phyloP scores from a whole-genome alignment of 805 yeast genomes.

The Schwanniomyces polymorphus region DNA sequence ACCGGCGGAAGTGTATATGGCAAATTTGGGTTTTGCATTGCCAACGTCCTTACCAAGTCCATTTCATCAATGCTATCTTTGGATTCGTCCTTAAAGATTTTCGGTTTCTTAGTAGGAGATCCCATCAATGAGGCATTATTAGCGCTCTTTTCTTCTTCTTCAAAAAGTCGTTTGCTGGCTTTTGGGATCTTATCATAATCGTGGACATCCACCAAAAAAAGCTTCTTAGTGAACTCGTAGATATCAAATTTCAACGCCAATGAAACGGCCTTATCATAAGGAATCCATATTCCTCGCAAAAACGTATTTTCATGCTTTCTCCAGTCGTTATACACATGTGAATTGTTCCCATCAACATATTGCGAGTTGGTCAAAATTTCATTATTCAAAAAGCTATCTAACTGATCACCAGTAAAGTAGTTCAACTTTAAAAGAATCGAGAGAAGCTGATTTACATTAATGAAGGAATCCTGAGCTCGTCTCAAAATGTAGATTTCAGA shows the following conservation, averaged over 20 bases:
- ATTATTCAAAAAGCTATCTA: conserved; percentile 29
- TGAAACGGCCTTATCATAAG: conserved; percentile 43
- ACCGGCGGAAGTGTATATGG: conserved; percentile 37
- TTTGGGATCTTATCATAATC: conserved; percentile 39
- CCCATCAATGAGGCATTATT: conserved; percentile 18
- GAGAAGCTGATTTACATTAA: conserved; percentile 39
- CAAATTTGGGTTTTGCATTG: conserved; percentile 24
- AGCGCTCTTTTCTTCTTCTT: conserved; percentile 13
- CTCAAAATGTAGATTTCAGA: conserved; percentile 28
- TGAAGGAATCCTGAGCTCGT: conserved; percentile 42
- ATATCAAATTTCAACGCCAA: conserved; percentile 40
- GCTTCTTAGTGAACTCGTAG: conserved; percentile 33
- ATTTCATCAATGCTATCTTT: conserved; percentile 1
- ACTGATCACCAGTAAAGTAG: conserved; percentile 22
- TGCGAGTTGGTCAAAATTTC: conserved; percentile 33
- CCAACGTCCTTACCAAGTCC: conserved; percentile 4
- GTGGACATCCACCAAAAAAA: conserved; percentile 45
- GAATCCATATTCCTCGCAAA: conserved; percentile 41
- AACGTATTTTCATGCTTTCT: conserved; percentile 23
- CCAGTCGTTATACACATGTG: conserved; percentile 26
- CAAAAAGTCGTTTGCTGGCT: conserved; percentile 14
- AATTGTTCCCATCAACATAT: conserved; percentile 18
- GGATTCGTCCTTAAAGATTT: conserved; percentile 5
- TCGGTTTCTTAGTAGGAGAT: conserved; percentile 34
- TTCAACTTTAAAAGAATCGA: conserved; percentile 29